phyloP scores from a whole-genome alignment of 495 filamentous ascomycete species.

The Podospora comata region DNA sequence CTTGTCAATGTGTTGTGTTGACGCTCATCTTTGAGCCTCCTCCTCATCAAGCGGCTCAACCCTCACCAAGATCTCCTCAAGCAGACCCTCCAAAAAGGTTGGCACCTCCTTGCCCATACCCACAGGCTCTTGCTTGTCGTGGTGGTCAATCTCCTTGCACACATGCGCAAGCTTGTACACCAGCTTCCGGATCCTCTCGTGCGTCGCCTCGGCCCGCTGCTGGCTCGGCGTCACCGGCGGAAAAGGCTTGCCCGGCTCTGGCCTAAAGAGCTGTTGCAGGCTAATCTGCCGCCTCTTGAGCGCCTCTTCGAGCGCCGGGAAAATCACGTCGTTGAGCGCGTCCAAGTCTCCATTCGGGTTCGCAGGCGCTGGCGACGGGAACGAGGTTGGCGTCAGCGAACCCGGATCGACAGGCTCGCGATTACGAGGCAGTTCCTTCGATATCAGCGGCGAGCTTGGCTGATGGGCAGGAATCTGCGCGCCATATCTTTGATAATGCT shows the following conservation, averaged over 20 bases:
- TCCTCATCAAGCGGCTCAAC: slow-evolving; percentile 82
- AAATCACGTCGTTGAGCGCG: slow-evolving; percentile 76
- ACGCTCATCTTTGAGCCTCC: slow-evolving; percentile 24
- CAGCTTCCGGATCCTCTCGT: slow-evolving; percentile 75
- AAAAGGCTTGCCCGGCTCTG: slow-evolving; percentile 32
- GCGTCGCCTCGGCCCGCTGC: slow-evolving; percentile 66
- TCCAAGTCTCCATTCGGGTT: slow-evolving; percentile 50
- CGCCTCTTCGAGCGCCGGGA: slow-evolving; percentile 86
- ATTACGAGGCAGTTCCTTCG: slow-evolving; percentile 27
- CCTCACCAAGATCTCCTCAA: slow-evolving; percentile 92
- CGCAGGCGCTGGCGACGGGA: slow-evolving; percentile 45
- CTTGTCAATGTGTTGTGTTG: background rate
- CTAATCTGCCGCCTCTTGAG: slow-evolving; percentile 72
- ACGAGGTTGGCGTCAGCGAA: slow-evolving; percentile 21
- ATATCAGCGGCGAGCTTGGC: slow-evolving; percentile 18
- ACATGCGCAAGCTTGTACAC: slow-evolving; percentile 71
- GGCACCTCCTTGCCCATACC: slow-evolving; percentile 87
- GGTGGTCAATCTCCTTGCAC: slow-evolving; percentile 82
- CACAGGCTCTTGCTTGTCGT: slow-evolving; percentile 77
- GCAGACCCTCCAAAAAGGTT: slow-evolving; percentile 81
- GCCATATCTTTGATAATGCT: slow-evolving; percentile 11
- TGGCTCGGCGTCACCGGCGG: slow-evolving; percentile 46
- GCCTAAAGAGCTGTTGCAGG: slow-evolving; percentile 54
- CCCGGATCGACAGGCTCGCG: slow-evolving; percentile 14
- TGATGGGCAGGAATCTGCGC: slow-evolving; percentile 1